Conservation (phyloP, 768 basidiomycete species). For the Lactarius deliciosus region DNA sequence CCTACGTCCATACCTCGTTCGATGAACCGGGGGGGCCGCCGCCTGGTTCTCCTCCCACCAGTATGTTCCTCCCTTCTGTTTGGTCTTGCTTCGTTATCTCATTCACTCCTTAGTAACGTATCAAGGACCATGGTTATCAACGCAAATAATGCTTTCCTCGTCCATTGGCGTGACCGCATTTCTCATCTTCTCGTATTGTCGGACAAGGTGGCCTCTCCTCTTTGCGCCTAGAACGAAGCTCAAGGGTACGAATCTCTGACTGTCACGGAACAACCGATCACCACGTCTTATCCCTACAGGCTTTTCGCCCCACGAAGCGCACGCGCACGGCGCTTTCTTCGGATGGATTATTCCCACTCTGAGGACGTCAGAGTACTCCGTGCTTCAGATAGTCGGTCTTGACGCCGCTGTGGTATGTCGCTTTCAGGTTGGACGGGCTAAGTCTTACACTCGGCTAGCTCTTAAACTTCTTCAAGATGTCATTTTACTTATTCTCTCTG, state of each 20-base stretch:
- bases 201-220: conserved; percentile 84
- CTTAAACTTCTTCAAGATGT: conserved; percentile 93
- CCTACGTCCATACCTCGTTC: conserved; percentile 23
- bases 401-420: conserved; percentile 90
- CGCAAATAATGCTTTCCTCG: conserved; percentile 78
- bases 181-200: conserved; percentile 83
- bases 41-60: conserved; percentile 63
- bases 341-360: conserved; percentile 97
- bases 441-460: conserved; percentile 49
- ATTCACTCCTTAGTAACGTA: conserved; percentile 56
- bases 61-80: conserved; percentile 41
- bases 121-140: conserved; percentile 94
- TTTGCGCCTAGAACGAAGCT: conserved; percentile 94
- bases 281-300: conserved; percentile 45
- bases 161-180: conserved; percentile 79
- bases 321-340: conserved; percentile 83
- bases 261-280: conserved; percentile 1
- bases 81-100: conserved; percentile 22
- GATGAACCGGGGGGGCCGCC: conserved; percentile 48
- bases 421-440: neutral
- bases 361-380: conserved; percentile 84
- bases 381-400: conserved; percentile 93
- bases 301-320: conserved; percentile 92
- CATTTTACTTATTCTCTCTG: conserved; percentile 86
- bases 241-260: conserved; percentile 61